Base-by-base conservation (phyloP, 2,329 filamentous ascomycete genomes). In the Bipolaris zeicola region DNA sequence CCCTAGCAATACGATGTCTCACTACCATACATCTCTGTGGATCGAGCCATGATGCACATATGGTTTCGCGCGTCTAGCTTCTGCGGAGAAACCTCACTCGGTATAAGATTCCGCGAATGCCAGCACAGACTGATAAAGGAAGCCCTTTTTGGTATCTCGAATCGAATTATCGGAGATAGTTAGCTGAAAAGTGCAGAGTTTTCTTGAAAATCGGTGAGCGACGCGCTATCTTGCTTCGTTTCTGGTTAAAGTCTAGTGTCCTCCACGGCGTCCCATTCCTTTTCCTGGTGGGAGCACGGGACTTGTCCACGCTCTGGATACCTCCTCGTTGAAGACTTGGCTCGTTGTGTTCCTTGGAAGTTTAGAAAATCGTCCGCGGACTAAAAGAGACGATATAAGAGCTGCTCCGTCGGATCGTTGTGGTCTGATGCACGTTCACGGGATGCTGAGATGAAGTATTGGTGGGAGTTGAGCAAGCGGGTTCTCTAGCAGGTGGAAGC, bases 361-460 rank as follows among this genome's bases (percentile, higher is more conserved):
- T 14, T 42, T 43, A 42, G 16, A 37, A 39, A 16, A 6, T 45
- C 18, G 34, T 33, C 38, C 50, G 36, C 53, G 14, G 43, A 34
- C 51, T 26, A 16, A 28, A 57, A 47, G 4, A 54, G 18, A n/a
- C 31, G 39, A 33, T 44, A 20, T 6, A 57, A 14, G 11, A 50
- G 44, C n/a, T 14, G 36, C 13, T 50, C 41, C n/a, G n/a, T 47
- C 22, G 73, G 49, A 57, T 57, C 54, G 22, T 37, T 3, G 28
- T 54, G n/a, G 50, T 54, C n/a, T 14, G 16, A 20, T 52, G 28
- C 24, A 53, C 41, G 16, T 52, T 45, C n/a, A 54, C 50, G 13
- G 39, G 48, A 18, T 48, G 53, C 39, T 45, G 13, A 24, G 52
- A 48, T 8, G 48, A 44, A 7, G 13, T 28, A 22, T 43, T 13